Conservation (phyloP, 805 yeast genomes). For the Yamadazyma tumulicola region DNA sequence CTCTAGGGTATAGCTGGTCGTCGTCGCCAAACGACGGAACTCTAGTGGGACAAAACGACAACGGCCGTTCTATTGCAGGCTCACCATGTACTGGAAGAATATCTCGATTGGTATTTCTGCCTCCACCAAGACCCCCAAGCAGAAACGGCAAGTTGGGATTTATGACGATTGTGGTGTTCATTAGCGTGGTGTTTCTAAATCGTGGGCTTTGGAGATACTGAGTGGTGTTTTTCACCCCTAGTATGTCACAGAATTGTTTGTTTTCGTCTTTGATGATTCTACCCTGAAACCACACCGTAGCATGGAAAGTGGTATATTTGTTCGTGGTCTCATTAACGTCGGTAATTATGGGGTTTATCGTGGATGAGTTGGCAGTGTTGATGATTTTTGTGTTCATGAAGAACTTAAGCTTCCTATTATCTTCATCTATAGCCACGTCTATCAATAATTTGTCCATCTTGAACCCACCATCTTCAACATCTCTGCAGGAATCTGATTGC, state of each 20-base stretch:
- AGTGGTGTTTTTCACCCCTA: constrained; percentile 36
- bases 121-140: background rate
- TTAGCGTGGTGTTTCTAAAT: constrained; percentile 8
- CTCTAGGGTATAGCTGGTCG: background rate
- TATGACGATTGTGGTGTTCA: constrained; percentile 7
- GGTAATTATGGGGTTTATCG: constrained; percentile 21
- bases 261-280: constrained; percentile 37
- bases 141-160: constrained; percentile 9
- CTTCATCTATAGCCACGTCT: constrained; percentile 34
- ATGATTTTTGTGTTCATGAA: constrained; percentile 31
- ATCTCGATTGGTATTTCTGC: background rate
- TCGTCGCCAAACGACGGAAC: background rate
- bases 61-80: background rate
- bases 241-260: constrained; percentile 40
- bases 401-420: constrained; percentile 26
- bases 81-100: background rate
- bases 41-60: background rate
- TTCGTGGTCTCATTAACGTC: constrained; percentile 47
- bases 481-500: constrained; percentile 16
- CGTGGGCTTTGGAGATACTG: constrained; percentile 25
- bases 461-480: constrained; percentile 6
- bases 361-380: constrained; percentile 5
- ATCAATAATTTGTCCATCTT: constrained; percentile 25
- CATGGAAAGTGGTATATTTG: constrained; percentile 47
- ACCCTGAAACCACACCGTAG: constrained; percentile 42